Conservation (phyloP, 352 stramenopile species). For the Albugo candida region DNA sequence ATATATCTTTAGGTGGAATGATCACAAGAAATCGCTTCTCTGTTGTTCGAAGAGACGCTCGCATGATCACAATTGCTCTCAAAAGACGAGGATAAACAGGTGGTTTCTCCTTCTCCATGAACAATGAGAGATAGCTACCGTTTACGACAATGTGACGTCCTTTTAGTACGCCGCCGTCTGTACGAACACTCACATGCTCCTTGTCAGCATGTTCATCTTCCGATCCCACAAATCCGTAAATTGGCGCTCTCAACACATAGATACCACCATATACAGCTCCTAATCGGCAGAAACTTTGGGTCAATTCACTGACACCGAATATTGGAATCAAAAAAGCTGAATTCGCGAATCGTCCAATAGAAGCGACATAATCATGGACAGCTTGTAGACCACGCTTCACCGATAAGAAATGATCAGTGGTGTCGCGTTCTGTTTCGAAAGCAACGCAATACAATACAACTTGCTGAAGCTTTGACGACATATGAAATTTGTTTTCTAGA, state of each 20-base stretch:
- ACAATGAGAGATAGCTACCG: slow-evolving; percentile 20
- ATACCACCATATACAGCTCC: slow-evolving; percentile 72
- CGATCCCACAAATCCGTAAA: slow-evolving; percentile 23
- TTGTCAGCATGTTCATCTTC: slow-evolving; percentile 8
- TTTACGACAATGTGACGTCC: slow-evolving; percentile 39
- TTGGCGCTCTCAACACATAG: slow-evolving; percentile 56
- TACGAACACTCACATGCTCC: slow-evolving; percentile 14
- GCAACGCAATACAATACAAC: slow-evolving; percentile 77
- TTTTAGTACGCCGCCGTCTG: slow-evolving; percentile 19
- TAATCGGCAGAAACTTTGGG: slow-evolving; percentile 76
- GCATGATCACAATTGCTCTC: slow-evolving; percentile 1
- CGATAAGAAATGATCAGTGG: slow-evolving; percentile 25
- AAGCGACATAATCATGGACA: slow-evolving; percentile 43
- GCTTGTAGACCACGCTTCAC: slow-evolving; percentile 23
- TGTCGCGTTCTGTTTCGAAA: slow-evolving; percentile 30
- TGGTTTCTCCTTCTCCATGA: slow-evolving; percentile 2
- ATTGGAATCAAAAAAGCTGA: slow-evolving; percentile 69
- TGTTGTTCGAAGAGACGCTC: slow-evolving; percentile 3
- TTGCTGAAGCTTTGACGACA: slow-evolving; percentile 55
- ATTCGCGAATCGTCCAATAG: slow-evolving; percentile 68
- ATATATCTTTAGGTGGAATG: slow-evolving; percentile 32
- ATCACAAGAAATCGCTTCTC: slow-evolving; percentile 34
- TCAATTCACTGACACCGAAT: slow-evolving; percentile 73
- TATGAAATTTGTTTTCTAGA: slow-evolving; percentile 42
- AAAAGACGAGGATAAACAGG: slow-evolving; percentile 1